Conservation (phyloP, 2,329 filamentous ascomycete species). For the Calonectria ilicicola region DNA sequence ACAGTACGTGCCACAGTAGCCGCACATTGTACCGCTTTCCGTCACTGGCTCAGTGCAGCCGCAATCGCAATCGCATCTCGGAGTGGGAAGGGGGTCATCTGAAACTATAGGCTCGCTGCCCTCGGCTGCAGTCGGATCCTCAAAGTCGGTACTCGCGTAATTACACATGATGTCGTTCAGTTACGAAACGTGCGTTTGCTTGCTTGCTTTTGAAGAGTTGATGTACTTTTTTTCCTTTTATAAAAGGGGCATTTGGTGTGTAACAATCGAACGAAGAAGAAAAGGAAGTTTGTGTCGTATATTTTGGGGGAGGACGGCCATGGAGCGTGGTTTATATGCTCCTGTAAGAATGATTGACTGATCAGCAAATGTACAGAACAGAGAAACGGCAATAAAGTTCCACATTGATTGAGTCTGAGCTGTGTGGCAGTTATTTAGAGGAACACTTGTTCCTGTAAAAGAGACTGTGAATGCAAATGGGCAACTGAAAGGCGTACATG, state of each 20-base stretch:
- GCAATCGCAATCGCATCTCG: constrained; percentile 19
- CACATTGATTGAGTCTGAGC: background rate
- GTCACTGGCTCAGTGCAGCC: constrained; percentile 8
- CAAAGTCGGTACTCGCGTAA: background rate
- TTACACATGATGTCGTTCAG: background rate
- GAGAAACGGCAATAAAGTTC: background rate
- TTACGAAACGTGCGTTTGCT: background rate
- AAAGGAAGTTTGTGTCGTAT: background rate
- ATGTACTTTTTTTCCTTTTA: background rate
- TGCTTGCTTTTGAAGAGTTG: background rate
- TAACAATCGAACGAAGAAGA: background rate
- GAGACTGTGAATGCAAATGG: background rate
- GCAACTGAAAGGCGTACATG: background rate
- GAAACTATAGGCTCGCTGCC: background rate
- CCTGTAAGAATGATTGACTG: background rate
- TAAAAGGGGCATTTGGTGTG: background rate
- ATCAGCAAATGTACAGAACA: too few relatives aligned
- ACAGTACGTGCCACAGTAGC: constrained; percentile 27
- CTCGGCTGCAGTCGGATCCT: background rate
- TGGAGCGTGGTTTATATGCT: background rate
- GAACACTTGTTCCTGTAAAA: background rate
- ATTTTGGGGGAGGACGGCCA: background rate
- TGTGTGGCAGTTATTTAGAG: too few relatives aligned
- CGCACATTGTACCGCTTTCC: background rate
- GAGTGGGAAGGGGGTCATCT: background rate